Evolutionary conservation across 2,329 filamentous ascomycete genomes (phyloP).

Genomic region (Penicillium sclerotiorum): DNA sequence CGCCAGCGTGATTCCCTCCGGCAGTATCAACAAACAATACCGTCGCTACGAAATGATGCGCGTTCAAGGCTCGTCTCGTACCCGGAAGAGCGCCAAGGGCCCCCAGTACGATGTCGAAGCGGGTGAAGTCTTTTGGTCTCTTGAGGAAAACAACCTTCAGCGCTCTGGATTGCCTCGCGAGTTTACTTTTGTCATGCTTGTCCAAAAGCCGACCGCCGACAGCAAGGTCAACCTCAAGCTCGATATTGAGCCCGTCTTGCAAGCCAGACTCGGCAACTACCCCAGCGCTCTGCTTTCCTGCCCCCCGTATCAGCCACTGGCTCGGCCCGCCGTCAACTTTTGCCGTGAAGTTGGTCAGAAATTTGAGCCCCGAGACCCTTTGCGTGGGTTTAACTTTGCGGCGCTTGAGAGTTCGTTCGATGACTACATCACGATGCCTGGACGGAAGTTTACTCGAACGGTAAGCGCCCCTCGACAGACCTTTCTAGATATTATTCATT

Average conservation of each 20-base stretch:
- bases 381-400: conserved; percentile 51
- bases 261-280: conserved; percentile 45
- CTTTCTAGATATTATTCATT: no score
- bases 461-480: not conserved
- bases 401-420: conserved; percentile 45
- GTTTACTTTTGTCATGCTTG: conserved; percentile 55
- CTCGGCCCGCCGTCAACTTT: conserved; percentile 43
- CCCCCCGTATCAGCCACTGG: conserved; percentile 41
- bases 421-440: conserved; percentile 43
- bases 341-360: conserved; percentile 47
- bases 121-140: conserved; percentile 53
- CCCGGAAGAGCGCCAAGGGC: conserved; percentile 39
- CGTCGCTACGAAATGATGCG: conserved; percentile 54
- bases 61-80: conserved; percentile 52
- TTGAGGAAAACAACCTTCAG: conserved; percentile 54
- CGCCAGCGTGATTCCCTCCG: conserved; percentile 47
- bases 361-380: conserved; percentile 40
- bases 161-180: conserved; percentile 54
- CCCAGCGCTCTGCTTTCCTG: conserved; percentile 44
- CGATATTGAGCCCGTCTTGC: conserved; percentile 48
- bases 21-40: conserved; percentile 45
- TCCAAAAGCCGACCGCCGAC: conserved; percentile 48
- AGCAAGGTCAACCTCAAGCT: conserved; percentile 43
- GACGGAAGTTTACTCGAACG: conserved; percentile 3
- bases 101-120: conserved; percentile 45